Evolutionary conservation across 768 basidiomycete genomes (phyloP).

Genomic region (Boletus fagicola): DNA sequence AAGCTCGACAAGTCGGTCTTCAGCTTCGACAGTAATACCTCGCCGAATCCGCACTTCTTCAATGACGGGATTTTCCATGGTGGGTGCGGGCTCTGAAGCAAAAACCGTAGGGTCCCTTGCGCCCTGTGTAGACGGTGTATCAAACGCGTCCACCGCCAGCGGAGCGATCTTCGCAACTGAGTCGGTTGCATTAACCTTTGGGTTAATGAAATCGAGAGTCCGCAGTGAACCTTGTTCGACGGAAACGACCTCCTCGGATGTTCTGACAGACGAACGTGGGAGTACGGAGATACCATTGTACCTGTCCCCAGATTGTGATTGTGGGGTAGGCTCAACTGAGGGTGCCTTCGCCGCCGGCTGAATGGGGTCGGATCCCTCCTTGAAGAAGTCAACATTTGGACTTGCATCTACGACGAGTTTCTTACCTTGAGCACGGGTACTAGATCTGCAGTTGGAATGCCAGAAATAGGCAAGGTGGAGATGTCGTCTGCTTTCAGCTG

Average conservation of each 20-base stretch:
- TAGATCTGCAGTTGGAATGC: neutral
- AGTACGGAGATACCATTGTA: neutral
- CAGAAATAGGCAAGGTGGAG: neutral
- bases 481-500: constrained; percentile 8
- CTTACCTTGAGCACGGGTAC: constrained; percentile 14
- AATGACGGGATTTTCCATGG: neutral
- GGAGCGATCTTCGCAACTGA: neutral
- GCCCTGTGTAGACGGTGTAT: neutral
- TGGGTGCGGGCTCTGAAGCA: neutral
- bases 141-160: constrained; percentile 4
- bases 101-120: neutral
- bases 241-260: constrained; percentile 8
- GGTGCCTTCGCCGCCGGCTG: constrained; percentile 3
- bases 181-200: neutral
- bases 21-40: neutral
- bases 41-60: neutral
- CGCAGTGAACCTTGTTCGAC: constrained; percentile 4
- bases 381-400: constrained; percentile 5
- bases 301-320: constrained; percentile 11
- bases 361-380: constrained; percentile 4
- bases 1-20: neutral
- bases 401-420: neutral
- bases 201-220: neutral
- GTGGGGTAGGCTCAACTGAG: constrained; percentile 20
- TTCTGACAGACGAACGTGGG: neutral